Evolutionary conservation across 768 basidiomycete species (phyloP), one percentile per base, ranked within the genome.

Genomic region (Rhizopogon salebrosus): DNA sequence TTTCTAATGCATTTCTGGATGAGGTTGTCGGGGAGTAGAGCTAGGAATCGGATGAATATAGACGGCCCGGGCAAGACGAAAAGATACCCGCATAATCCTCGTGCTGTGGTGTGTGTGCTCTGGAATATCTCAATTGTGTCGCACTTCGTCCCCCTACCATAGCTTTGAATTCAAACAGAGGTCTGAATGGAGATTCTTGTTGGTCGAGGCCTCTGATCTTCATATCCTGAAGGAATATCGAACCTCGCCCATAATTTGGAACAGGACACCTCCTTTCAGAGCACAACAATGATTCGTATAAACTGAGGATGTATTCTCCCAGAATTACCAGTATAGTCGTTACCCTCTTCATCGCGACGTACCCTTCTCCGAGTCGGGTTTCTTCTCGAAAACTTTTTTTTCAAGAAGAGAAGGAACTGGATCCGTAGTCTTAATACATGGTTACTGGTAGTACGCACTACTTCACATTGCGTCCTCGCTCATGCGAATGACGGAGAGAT

Each of bases 1-100:
- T 92, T 29, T 85, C 87, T 0, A 79, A 88, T 53, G 91, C 90
- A 14, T 91, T 95, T 67, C 70, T 95, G 35, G 89, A 94, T 62
- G 64, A 83, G 26, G 75, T 86, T 14, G 61, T 72, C 52, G 70
- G 69, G 24, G 70, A 72, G 57, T 58, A 64, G 22, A 18, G 11
- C 6, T 34, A 23, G 14, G 13, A 18, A 9, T n/a, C n/a, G n/a
- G n/a, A 45, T 31, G 27, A 9, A 29, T 6, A 18, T 18, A 29
- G 27, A 29, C 18, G 20, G 8, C 3, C 8, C 11, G 18, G 20
- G 16, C 27, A 31, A 45, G 27, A 20, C 4, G 2, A 31, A 27
- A 22, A 46, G 14, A 46, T 22, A 46, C 31, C 45, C 29, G 10
- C 29, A 46, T 16, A 9, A 46, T 34, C 5, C 20, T 14, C 22